These are phyloP conservation scores for Lachancea cidri DNA, from an alignment of 805 yeast species.

Conservation along the genomic window DNA sequence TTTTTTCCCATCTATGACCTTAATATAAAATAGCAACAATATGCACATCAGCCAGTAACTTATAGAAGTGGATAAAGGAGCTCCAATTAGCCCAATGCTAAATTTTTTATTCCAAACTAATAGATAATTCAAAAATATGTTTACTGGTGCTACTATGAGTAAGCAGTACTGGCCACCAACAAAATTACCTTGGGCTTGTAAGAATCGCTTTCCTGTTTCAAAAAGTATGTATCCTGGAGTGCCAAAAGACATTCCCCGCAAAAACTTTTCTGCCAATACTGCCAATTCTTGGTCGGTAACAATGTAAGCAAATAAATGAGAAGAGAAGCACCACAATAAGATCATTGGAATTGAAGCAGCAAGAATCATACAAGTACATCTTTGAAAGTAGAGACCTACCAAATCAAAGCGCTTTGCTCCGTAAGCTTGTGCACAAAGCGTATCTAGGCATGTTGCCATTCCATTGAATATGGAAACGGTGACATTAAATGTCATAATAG, in stretches of 20 bases:
- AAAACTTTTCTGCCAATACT: slow-evolving; percentile 51
- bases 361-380: slow-evolving; percentile 61
- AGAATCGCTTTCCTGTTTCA: slow-evolving; percentile 66
- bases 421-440: slow-evolving; percentile 72
- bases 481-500: slow-evolving; percentile 74
- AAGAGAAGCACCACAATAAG: slow-evolving; percentile 56
- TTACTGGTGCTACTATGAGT: slow-evolving; percentile 67
- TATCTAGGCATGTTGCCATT: slow-evolving; percentile 71
- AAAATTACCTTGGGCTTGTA: slow-evolving; percentile 74
- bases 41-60: slow-evolving; percentile 69
- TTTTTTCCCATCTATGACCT: slow-evolving; percentile 33
- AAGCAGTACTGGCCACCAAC: slow-evolving; percentile 75
- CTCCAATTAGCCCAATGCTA: slow-evolving; percentile 73
- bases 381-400: slow-evolving; percentile 64
- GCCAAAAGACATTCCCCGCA: slow-evolving; percentile 53
- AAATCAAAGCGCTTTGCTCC: slow-evolving; percentile 59
- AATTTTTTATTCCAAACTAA: slow-evolving; percentile 59
- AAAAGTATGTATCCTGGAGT: slow-evolving; percentile 67
- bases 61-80: slow-evolving; percentile 68
- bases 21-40: slow-evolving; percentile 51
- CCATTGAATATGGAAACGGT: slow-evolving; percentile 72
- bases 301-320: slow-evolving; percentile 40
- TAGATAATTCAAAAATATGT: slow-evolving; percentile 58
- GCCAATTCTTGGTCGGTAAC: slow-evolving; percentile 45
- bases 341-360: slow-evolving; percentile 50